These are phyloP conservation scores for Isatis tinctoria DNA, from an alignment of 345 rosid genomes.

Conservation along the genomic window DNA sequence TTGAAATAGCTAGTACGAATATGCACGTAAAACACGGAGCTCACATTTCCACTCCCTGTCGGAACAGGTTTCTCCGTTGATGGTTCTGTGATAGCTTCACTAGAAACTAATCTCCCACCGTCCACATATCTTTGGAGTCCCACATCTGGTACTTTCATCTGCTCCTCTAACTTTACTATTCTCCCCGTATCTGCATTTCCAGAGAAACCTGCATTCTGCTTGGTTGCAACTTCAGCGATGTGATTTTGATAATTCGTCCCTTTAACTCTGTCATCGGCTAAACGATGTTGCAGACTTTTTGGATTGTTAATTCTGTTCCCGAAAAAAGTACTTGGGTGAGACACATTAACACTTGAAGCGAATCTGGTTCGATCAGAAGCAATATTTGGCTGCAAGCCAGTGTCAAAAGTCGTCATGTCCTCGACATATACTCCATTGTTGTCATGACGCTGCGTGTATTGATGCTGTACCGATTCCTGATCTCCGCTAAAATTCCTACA, in stretches of 20 bases:
- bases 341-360: constrained; percentile 37
- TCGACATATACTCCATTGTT: constrained; percentile 36
- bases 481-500: constrained; percentile 34
- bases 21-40: constrained; percentile 27
- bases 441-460: constrained; percentile 39
- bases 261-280: constrained; percentile 37
- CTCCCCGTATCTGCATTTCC: constrained; percentile 55
- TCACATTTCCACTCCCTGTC: constrained; percentile 66
- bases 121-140: constrained; percentile 39
- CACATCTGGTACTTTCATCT: constrained; percentile 39
- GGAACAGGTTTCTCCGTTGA: constrained; percentile 40
- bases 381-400: constrained; percentile 40
- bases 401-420: constrained; percentile 38
- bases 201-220: constrained; percentile 42
- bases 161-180: constrained; percentile 41
- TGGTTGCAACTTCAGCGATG: constrained; percentile 35
- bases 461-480: constrained; percentile 29
- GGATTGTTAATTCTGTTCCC: constrained; percentile 46
- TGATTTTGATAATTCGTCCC: constrained; percentile 33
- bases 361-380: constrained; percentile 42
- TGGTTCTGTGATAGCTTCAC: constrained; percentile 34
- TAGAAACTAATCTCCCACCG: constrained; percentile 32
- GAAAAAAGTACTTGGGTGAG: constrained; percentile 24
- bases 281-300: constrained; percentile 37
- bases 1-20: neutral